Evolutionary conservation across 768 basidiomycete species (phyloP), one percentile per base, ranked within the genome.

Genomic region (Xerocomus spinulosus): DNA sequence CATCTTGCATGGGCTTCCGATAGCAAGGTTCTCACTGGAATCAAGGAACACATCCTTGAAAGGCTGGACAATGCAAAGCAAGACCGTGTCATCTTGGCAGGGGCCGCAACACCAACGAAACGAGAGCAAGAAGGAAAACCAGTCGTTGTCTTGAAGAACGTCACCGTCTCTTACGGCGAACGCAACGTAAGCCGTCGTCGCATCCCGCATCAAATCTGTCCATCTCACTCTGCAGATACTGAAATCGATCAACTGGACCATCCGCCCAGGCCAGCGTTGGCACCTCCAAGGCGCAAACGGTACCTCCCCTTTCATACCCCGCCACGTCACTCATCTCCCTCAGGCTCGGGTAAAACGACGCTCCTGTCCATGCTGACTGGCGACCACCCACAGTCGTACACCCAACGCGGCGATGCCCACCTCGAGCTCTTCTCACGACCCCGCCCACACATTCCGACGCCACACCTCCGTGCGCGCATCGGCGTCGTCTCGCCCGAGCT

Each of bases 261-360:
- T 98, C 50, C 74, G 74, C 3, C 76, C 80, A 55, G 91, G 92
- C 33, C 84, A 94, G 36, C 76, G 87, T 24, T 97, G 92, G 91
- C 88, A 94, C 59, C 80, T 99, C 12, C 79, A 84, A 58, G 94
- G 95, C 9, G 70, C 82, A 20, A 99, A 98, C 62, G 95, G 90
- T 85, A 63, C 28, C 70, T 17, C 23, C 3, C n/a, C 35, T 26
- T 21, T 23, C 50, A 9, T n/a, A 23, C 10, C n/a, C n/a, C n/a
- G 14, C 14, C 8, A 21, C 13, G 0, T 7, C 24, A 15, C 9
- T 29, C 17, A 42, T 15, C 13, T 20, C 4, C 18, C 13, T 5
- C 59, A 90, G 89, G 95, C 37, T 92, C 91, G 0, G 95, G 95
- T 14, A 99, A 98, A 71, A 93, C 93, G 1, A 98, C 95, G 0